Base-by-base conservation (phyloP, 176 grass and related monocot genomes). In the Carex littledalei region DNA sequence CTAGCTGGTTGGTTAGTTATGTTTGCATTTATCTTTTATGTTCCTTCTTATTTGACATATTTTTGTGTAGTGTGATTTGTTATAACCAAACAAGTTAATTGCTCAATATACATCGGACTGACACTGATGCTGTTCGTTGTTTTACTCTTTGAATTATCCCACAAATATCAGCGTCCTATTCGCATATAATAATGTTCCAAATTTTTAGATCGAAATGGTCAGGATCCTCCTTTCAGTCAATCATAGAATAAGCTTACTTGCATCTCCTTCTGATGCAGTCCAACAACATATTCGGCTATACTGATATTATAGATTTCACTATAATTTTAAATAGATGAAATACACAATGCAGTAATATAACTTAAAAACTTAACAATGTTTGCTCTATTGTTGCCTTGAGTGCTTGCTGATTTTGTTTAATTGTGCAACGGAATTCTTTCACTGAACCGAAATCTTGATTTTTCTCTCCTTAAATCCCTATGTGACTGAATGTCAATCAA, bases 1-100 rank as follows among this genome's bases (percentile, higher is more conserved):
- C 43, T 74, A 78, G 74, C 24, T 78, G 74, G 13, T 56, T 78
- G 49, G 8, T 56, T 55, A 56, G 32, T 76, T 76, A 76, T 78
- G 24, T 56, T 6, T 56, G 50, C 22, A 5, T 53, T 78, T 78
- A 31, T 56, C 68, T 13, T 52, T 2, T 34, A 16, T 77, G 6
- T 56, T 78, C 12, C 50, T 56, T 29, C 2, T 34, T 21, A 6
- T 76, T 76, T 14, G 12, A 34, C 74, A 32, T 34, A 56, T 17
- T 29, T 77, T 55, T 14, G 18, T 24, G 50, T 78, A 32, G 49
- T 16, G 47, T 78, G 74, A 32, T 78, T 32, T 78, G 52, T 56
- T 55, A 56, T 56, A 78, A 1, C 31, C 9, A 52, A 77, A 56
- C 49, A 17, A 56, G 21, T 15, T 43, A 71, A n/a, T 71, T 68